These are phyloP conservation scores for Penicillium psychrofluorescens DNA, from an alignment of 495 filamentous ascomycete species.

Conservation along the genomic window DNA sequence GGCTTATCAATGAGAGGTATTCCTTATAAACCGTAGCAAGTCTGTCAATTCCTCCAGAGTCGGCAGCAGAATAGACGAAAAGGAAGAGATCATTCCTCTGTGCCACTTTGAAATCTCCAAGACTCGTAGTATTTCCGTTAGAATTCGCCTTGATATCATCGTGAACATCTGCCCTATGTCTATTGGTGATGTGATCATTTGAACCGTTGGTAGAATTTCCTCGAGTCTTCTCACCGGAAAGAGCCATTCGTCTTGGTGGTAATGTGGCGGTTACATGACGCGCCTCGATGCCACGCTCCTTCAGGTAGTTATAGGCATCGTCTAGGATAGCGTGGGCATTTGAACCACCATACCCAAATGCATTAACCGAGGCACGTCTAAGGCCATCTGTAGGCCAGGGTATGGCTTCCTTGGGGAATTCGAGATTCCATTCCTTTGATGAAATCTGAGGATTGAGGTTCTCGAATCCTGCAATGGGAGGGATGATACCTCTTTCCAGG, in stretches of 20 bases:
- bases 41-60: too few relatives aligned
- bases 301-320: slow-evolving; percentile 11
- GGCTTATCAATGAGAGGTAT: too few relatives aligned
- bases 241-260: neutral
- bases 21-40: too few relatives aligned
- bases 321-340: slow-evolving; percentile 37
- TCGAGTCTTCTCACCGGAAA: neutral
- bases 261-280: neutral
- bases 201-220: too few relatives aligned
- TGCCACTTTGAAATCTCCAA: too few relatives aligned
- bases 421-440: slow-evolving; percentile 21
- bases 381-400: slow-evolving; percentile 13
- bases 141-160: too few relatives aligned
- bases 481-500: slow-evolving; percentile 22
- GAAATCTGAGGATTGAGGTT: slow-evolving; percentile 19
- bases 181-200: too few relatives aligned
- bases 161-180: too few relatives aligned
- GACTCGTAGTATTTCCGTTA: too few relatives aligned
- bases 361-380: slow-evolving; percentile 27
- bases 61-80: too few relatives aligned
- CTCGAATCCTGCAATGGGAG: slow-evolving; percentile 19
- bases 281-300: neutral
- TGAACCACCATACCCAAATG: slow-evolving; percentile 32
- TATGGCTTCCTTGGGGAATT: slow-evolving; percentile 10
- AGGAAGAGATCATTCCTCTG: too few relatives aligned